These are phyloP conservation scores for Cymodocea nodosa DNA, from an alignment of 116 monocot species.

Conservation along the genomic window DNA sequence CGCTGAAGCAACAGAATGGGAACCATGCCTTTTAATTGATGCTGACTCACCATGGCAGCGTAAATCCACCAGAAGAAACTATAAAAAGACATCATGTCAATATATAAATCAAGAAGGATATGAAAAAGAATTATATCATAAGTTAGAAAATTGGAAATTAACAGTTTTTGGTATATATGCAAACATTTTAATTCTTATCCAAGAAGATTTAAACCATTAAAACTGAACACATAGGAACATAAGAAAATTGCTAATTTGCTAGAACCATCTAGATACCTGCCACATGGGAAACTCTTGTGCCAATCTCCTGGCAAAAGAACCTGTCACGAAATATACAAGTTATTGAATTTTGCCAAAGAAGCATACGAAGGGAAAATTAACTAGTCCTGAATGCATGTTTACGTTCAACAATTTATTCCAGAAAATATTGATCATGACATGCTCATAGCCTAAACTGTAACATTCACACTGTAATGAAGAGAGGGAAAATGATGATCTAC, in stretches of 20 bases:
- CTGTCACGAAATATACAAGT: conserved; percentile 11
- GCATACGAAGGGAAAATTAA: too few relatives aligned
- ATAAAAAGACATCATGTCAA: conserved; percentile 6
- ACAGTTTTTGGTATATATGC: background rate
- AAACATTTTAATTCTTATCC: background rate
- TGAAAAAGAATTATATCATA: background rate
- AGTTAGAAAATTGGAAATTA: background rate
- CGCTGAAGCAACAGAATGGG: conserved; percentile 85
- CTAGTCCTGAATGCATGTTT: too few relatives aligned
- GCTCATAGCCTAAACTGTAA: background rate
- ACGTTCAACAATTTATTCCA: too few relatives aligned
- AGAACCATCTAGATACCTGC: too few relatives aligned
- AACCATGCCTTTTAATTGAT: conserved; percentile 45
- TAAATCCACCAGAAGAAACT: conserved; percentile 97
- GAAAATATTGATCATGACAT: too few relatives aligned
- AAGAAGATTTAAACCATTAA: background rate
- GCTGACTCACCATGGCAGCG: conserved; percentile 94
- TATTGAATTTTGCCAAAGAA: background rate
- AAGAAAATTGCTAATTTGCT: background rate
- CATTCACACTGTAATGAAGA: too few relatives aligned
- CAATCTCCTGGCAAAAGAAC: conserved; percentile 83
- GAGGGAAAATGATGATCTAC: too few relatives aligned
- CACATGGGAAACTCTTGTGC: conserved; percentile 89
- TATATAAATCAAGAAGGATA: background rate
- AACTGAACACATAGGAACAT: background rate